Percentiles rank a stretch among this genome's conserved stretches.
Evolutionary conservation across 495 filamentous ascomycete species (phyloP).

Genomic region (Durotheca rogersii): DNA sequence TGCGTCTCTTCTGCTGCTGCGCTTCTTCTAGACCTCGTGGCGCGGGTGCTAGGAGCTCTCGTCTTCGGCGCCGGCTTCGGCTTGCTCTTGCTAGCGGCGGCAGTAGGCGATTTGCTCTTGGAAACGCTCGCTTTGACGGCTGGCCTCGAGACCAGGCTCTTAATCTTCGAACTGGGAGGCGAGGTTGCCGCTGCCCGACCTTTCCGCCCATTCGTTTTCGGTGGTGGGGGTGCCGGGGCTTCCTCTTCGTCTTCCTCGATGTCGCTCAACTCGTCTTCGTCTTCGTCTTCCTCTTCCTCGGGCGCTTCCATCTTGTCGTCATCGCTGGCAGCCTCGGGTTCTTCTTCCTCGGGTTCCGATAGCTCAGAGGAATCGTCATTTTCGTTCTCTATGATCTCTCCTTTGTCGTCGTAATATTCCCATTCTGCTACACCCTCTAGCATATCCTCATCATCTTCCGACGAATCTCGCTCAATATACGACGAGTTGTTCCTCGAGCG

Average conservation of each 20-base stretch:
- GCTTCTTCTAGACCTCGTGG: conserved; percentile 34
- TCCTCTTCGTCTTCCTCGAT: conserved; percentile 29
- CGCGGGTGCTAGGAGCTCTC: conserved; percentile 24
- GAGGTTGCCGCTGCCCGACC: conserved; percentile 19
- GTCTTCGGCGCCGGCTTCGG: conserved; percentile 28
- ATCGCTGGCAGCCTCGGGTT: conserved; percentile 24
- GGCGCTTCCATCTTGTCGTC: conserved; percentile 31
- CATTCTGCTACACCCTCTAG: conserved; percentile 55
- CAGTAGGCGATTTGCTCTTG: conserved; percentile 28
- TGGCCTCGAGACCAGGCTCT: conserved; percentile 24
- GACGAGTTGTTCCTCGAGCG: conserved; percentile 43
- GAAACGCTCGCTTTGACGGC: conserved; percentile 22
- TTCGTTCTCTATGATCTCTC: conserved; percentile 22
- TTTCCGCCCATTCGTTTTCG: conserved; percentile 28
- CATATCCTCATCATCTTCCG: conserved; percentile 60
- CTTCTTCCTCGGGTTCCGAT: conserved; percentile 28
- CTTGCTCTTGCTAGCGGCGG: conserved; percentile 25
- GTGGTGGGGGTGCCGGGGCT: conserved; percentile 18
- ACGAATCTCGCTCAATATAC: conserved; percentile 54
- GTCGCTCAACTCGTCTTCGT: conserved; percentile 33
- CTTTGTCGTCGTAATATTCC: conserved; percentile 47
- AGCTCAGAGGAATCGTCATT: conserved; percentile 26
- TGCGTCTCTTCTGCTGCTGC: conserved; percentile 18
- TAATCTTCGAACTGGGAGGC: conserved; percentile 18
- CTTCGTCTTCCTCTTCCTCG: conserved; percentile 13